These are phyloP conservation scores for Malus hybrid DNA, from an alignment of 331 rosid species.

Conservation along the genomic window DNA sequence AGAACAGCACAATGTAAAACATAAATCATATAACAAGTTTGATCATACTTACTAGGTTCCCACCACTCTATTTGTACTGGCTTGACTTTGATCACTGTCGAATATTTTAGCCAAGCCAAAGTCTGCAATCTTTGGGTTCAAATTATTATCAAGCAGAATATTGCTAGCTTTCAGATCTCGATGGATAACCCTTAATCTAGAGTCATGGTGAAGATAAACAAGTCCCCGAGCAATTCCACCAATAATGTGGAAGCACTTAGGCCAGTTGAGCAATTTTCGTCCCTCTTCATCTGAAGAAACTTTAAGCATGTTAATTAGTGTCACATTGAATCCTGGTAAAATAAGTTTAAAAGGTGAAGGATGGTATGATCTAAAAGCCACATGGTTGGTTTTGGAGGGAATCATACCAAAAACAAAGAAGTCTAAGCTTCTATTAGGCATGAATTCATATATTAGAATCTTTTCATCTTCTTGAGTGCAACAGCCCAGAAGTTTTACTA, in stretches of 20 bases:
- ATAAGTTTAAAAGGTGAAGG: not conserved
- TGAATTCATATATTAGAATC: not conserved
- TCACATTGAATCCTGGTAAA: not conserved
- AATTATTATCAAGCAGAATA: not conserved
- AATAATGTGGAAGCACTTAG: not conserved
- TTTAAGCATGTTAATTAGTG: not conserved
- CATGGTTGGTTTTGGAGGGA: not conserved
- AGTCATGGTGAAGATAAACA: constrained; percentile 5
- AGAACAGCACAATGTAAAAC: not conserved
- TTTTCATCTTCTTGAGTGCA: constrained; percentile 2
- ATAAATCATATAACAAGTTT: not conserved
- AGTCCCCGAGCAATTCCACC: constrained; percentile 11
- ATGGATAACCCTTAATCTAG: constrained; percentile 1
- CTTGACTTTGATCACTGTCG: not conserved
- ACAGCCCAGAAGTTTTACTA: constrained; percentile 2
- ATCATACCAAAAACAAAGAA: not conserved
- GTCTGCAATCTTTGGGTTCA: constrained; percentile 12
- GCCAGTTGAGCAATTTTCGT: constrained; percentile 2
- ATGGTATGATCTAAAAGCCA: not conserved
- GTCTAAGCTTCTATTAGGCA: constrained; percentile 4
- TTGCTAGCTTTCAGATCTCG: constrained; percentile 14
- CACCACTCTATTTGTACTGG: not conserved
- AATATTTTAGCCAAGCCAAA: constrained; percentile 13
- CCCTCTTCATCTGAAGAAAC: not conserved
- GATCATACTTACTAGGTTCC: constrained; percentile 11